A percentile compares a stretch with the other conserved stretches of the same genome.
These are phyloP conservation scores for Fraxinus baroniana DNA, from an alignment of 305 asterid genomes.

Conservation along the genomic window DNA sequence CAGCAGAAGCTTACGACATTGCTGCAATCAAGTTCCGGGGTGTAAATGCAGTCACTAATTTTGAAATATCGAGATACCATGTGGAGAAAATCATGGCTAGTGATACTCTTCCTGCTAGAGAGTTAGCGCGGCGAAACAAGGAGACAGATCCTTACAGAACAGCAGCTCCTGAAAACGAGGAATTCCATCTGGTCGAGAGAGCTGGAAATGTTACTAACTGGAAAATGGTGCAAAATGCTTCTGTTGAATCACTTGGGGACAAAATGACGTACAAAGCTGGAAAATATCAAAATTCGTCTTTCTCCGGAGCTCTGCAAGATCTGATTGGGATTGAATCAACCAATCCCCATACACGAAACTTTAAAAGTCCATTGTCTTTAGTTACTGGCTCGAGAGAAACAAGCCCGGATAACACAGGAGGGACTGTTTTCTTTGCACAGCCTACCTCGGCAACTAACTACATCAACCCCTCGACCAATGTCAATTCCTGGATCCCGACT, in stretches of 20 bases:
- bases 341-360: constrained; percentile 29
- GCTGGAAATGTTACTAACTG: neutral
- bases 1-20: constrained; percentile 88
- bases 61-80: constrained; percentile 67
- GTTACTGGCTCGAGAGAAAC: constrained; percentile 57
- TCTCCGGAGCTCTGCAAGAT: constrained; percentile 32
- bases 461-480: neutral
- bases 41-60: constrained; percentile 74
- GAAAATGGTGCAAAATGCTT: neutral
- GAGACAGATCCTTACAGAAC: constrained; percentile 8
- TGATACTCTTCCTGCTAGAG: constrained; percentile 63
- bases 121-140: constrained; percentile 56
- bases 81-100: constrained; percentile 79
- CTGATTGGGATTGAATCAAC: constrained; percentile 26
- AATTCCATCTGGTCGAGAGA: neutral
- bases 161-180: neutral
- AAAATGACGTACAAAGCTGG: constrained; percentile 33
- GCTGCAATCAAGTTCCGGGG: constrained; percentile 94
- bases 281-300: constrained; percentile 29
- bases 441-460: constrained; percentile 2
- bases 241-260: constrained; percentile 18
- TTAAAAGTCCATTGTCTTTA: constrained; percentile 55
- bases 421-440: neutral
- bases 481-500: constrained; percentile 46
- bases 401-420: constrained; percentile 45